Evolutionary conservation across 1,284 basidiomycete genomes (phyloP).

Genomic region (Heliocybe sulcata): DNA sequence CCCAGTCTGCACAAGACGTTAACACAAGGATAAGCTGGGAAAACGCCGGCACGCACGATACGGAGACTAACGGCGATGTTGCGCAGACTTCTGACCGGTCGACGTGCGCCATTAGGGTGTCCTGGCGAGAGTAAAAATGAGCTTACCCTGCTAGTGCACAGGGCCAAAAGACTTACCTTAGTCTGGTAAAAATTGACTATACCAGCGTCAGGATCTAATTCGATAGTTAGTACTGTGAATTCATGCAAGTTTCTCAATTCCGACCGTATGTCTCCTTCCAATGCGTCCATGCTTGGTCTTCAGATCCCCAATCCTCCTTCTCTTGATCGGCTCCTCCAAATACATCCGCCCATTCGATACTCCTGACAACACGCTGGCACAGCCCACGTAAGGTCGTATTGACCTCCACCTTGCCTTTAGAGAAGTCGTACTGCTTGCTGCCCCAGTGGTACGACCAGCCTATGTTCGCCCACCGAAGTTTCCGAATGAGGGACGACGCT

Average conservation of each 20-base stretch:
- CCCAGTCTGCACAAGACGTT: slow-evolving; percentile 54
- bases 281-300: slow-evolving; percentile 50
- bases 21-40: neutral
- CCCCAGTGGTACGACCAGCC: slow-evolving; percentile 94
- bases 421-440: slow-evolving; percentile 86
- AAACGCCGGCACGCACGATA: slow-evolving; percentile 57
- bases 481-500: slow-evolving; percentile 51
- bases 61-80: slow-evolving; percentile 83
- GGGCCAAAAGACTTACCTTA: slow-evolving; percentile 37
- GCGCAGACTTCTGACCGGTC: slow-evolving; percentile 86
- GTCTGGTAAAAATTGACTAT: slow-evolving; percentile 91
- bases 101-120: slow-evolving; percentile 90
- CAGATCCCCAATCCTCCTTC: slow-evolving; percentile 42
- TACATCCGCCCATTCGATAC: slow-evolving; percentile 64
- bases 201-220: slow-evolving; percentile 80
- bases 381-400: slow-evolving; percentile 44
- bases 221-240: slow-evolving; percentile 2
- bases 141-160: too few relatives aligned
- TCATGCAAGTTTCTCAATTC: neutral
- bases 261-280: slow-evolving; percentile 76
- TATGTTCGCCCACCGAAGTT: slow-evolving; percentile 87
- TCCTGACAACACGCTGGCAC: slow-evolving; percentile 55
- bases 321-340: slow-evolving; percentile 28
- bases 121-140: slow-evolving; percentile 28
- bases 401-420: slow-evolving; percentile 56